Conservation (phyloP, 2,329 filamentous ascomycete genomes). For the Fusarium hainanense region DNA sequence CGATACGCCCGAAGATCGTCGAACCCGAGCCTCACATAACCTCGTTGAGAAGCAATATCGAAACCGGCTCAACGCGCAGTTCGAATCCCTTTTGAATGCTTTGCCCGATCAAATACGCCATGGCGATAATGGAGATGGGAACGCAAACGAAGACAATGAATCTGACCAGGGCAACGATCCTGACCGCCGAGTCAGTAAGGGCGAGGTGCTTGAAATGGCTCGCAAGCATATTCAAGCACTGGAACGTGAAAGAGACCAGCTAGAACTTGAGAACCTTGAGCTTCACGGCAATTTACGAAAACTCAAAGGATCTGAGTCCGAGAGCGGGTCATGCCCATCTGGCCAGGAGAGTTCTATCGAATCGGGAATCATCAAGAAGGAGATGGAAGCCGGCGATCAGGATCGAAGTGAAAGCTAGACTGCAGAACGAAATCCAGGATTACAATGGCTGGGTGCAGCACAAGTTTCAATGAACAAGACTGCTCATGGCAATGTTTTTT, state of each 20-base stretch:
- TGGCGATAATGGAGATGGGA: constrained; percentile 10
- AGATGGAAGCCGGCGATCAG: background rate
- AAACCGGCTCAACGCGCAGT: constrained; percentile 45
- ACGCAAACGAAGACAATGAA: constrained; percentile 36
- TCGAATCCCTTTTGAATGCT: constrained; percentile 42
- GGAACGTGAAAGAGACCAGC: constrained; percentile 39
- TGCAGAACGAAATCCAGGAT: background rate
- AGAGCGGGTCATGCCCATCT: constrained; percentile 10
- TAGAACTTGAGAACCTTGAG: constrained; percentile 43
- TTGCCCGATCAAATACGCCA: constrained; percentile 40
- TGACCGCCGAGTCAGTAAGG: constrained; percentile 44
- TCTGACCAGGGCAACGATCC: constrained; percentile 39
- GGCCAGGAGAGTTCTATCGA: constrained; percentile 31
- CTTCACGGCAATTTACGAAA: constrained; percentile 41
- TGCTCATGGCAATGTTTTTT: background rate
- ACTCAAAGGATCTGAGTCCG: constrained; percentile 34
- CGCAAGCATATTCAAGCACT: constrained; percentile 43
- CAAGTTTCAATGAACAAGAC: background rate
- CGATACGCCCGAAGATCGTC: constrained; percentile 44
- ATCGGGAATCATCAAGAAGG: constrained; percentile 11
- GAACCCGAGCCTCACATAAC: constrained; percentile 46
- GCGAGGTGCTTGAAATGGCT: constrained; percentile 46
- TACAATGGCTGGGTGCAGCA: background rate
- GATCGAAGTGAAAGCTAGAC: constrained; percentile 12
- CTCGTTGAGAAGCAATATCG: constrained; percentile 47